A percentile compares a stretch with the other conserved stretches of the same genome.
Conservation (phyloP, 345 rosid species). For the Theobroma cacao region DNA sequence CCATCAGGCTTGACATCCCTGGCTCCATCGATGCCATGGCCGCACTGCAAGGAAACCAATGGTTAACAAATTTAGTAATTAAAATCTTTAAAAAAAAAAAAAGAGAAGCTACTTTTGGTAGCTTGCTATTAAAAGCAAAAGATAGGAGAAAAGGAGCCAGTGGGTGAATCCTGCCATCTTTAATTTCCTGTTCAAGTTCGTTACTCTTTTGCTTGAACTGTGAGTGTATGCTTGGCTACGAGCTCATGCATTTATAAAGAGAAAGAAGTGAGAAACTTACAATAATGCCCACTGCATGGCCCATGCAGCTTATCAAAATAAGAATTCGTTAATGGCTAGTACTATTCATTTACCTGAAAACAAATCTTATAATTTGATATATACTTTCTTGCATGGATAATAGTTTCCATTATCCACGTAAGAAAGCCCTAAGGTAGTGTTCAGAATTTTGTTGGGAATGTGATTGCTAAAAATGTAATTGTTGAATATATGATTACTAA, state of each 20-base stretch:
- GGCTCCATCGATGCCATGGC: background rate
- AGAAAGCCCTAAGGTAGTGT: too few relatives aligned
- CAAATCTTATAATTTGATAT: too few relatives aligned
- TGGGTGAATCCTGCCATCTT: background rate
- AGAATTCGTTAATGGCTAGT: too few relatives aligned
- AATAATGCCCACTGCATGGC: background rate
- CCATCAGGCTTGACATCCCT: background rate
- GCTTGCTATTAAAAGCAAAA: background rate
- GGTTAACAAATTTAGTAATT: too few relatives aligned
- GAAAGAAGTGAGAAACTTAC: background rate
- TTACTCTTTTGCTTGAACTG: background rate
- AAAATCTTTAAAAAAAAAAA: too few relatives aligned
- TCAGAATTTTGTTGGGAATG: too few relatives aligned
- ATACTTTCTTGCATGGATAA: too few relatives aligned
- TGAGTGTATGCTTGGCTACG: background rate
- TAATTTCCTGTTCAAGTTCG: background rate
- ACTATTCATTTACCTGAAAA: too few relatives aligned
- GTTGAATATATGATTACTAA: too few relatives aligned
- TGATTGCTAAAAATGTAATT: too few relatives aligned
- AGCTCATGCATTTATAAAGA: background rate
- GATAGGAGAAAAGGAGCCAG: background rate
- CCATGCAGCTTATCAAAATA: background rate
- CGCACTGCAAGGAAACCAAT: too few relatives aligned
- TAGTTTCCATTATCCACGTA: too few relatives aligned
- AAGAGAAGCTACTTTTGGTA: background rate